Base-by-base conservation (phyloP, 2,329 filamentous ascomycete genomes). In the Diplodia corticola region DNA sequence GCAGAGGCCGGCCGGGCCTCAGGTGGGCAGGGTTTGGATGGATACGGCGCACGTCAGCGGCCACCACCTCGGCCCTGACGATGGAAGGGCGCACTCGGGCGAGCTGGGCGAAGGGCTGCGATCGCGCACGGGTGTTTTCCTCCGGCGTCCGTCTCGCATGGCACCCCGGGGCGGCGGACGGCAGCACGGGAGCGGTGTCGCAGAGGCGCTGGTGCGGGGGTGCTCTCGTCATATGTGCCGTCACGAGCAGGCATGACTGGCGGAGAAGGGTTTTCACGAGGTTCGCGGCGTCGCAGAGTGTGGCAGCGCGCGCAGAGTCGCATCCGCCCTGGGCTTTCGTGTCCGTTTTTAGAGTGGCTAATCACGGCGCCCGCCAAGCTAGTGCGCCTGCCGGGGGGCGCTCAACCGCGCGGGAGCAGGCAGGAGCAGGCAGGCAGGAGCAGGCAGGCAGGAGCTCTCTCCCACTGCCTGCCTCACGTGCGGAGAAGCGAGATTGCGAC, bases 401-500 rank as follows among this genome's bases (percentile, higher is more conserved):
- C 44, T 49, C 57, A 49, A 24, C 40, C 12, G 44, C 5, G 40
- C 54, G 54, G 54, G 54, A 59, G 54, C 54, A n/a, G n/a, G n/a
- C n/a, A n/a, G n/a, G n/a, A n/a, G n/a, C n/a, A n/a, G n/a, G n/a
- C n/a, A n/a, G n/a, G n/a, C n/a, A n/a, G n/a, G n/a, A n/a, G n/a
- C n/a, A n/a, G n/a, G n/a, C n/a, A n/a, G n/a, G n/a, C n/a, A n/a
- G n/a, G n/a, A n/a, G n/a, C n/a, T n/a, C n/a, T 28, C 22, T 9
- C 24, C 3, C 35, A 24, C 37, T 7, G 37, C 22, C 57, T 49
- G 40, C 57, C 26, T 49, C 57, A 49, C 57, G 57, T 61, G 57
- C 57, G 44, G 57, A 61, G 57, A 61, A 61, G 57, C 57, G 57
- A 61, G 28, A 61, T 61, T 61, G 57, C 57, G 57, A 33, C 57